phyloP scores from a whole-genome alignment of 2,329 filamentous ascomycete species.

The Didymella lethalis region DNA sequence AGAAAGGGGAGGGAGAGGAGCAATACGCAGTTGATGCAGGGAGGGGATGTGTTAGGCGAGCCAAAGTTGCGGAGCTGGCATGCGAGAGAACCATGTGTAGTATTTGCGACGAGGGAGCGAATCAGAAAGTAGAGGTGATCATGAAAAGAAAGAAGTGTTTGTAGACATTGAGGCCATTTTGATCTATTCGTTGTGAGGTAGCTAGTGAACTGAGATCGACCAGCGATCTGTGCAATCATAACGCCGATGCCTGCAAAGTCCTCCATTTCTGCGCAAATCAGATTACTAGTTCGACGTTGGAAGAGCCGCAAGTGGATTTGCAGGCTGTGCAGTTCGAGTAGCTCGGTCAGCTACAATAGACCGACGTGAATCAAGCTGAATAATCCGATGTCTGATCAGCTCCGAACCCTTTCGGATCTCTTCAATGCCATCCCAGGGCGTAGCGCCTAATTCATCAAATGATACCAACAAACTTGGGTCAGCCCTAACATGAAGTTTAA shows the following conservation, averaged over 20 bases:
- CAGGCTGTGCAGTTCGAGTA: not conserved
- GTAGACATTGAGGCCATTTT: not conserved
- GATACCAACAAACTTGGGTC: not conserved
- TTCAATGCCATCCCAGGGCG: not conserved
- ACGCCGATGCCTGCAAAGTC: not conserved
- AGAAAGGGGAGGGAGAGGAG: constrained; percentile 33
- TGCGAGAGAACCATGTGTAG: constrained; percentile 55
- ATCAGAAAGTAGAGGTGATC: not conserved
- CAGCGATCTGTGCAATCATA: not conserved
- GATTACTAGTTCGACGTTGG: not conserved
- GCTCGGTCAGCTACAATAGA: not conserved
- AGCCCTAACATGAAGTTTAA: not conserved
- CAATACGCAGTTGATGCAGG: constrained; percentile 40
- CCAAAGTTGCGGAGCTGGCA: constrained; percentile 56
- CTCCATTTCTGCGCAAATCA: not conserved
- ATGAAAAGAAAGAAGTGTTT: not conserved
- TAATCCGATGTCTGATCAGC: not conserved
- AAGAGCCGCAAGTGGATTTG: not conserved
- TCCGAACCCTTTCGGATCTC: not conserved
- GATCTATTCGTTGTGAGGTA: not conserved
- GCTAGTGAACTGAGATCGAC: not conserved
- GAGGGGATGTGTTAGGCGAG: constrained; percentile 42
- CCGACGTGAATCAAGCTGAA: not conserved
- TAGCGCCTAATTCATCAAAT: not conserved
- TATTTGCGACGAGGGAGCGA: constrained; percentile 46